Percentiles rank a stretch among this genome's conserved stretches.
phyloP scores from a whole-genome alignment of 805 yeast species.

The Novakomyces olei region DNA sequence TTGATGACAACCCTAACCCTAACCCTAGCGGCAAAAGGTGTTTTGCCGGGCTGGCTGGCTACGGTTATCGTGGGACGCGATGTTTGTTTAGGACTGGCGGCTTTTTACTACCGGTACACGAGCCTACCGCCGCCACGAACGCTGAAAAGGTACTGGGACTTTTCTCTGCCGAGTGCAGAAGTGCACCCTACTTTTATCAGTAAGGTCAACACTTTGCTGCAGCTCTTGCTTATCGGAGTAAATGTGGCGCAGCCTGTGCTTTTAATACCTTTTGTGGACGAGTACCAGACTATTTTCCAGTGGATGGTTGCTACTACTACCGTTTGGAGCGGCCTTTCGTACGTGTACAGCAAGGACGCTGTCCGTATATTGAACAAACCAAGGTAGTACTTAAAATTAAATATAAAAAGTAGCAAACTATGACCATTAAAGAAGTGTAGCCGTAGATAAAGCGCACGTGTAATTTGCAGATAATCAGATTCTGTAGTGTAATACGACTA shows the following conservation, averaged over 20 bases:
- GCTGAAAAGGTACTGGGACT: conserved; percentile 48
- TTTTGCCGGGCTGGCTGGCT: conserved; percentile 45
- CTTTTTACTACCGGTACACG: conserved; percentile 45
- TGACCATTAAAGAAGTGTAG: no score
- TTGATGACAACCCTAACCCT: conserved; percentile 72
- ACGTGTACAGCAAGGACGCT: conserved; percentile 47
- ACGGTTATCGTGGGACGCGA: conserved; percentile 67
- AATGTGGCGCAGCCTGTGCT: conserved; percentile 35
- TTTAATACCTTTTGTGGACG: background rate
- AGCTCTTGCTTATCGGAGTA: conserved; percentile 66
- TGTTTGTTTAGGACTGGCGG: conserved; percentile 44
- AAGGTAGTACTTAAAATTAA: no score
- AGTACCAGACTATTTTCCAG: conserved; percentile 12
- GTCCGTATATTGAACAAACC: conserved; percentile 27
- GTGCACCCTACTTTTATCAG: conserved; percentile 75
- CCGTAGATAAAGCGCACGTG: no score
- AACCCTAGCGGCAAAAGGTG: conserved; percentile 42
- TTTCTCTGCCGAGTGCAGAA: conserved; percentile 58
- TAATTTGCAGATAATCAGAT: no score
- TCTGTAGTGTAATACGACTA: no score
- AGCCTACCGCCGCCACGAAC: conserved; percentile 63
- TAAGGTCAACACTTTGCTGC: conserved; percentile 67
- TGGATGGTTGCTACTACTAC: conserved; percentile 50
- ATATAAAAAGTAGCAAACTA: no score
- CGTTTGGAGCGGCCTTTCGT: conserved; percentile 52